Conservation (phyloP, 169 alveolate genomes). For the Plasmodium fragile region DNA sequence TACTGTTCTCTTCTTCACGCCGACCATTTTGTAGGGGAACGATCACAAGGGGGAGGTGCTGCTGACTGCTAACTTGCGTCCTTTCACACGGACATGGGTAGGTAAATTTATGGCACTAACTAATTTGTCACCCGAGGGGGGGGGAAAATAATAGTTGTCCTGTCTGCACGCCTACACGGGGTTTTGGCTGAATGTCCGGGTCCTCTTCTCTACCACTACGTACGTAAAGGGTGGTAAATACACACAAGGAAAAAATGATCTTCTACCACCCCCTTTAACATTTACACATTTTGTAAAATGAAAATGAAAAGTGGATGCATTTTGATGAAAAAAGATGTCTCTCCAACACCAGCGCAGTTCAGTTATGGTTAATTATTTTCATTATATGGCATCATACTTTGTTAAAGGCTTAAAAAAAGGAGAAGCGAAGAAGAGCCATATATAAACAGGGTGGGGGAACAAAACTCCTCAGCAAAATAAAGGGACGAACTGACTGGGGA, state of each 20-base stretch:
- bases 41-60: not conserved
- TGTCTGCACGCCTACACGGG: not conserved
- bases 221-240: not conserved
- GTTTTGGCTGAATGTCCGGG: not conserved
- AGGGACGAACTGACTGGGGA: not conserved
- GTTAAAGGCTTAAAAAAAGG: not conserved
- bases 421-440: not conserved
- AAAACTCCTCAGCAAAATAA: not conserved
- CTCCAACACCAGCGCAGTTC: not conserved
- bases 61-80: not conserved
- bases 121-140: not conserved
- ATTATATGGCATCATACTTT: not conserved
- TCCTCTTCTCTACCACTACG: not conserved
- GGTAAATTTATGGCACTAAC: not conserved
- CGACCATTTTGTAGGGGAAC: constrained; percentile 8
- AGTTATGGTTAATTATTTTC: not conserved
- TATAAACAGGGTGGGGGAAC: not conserved
- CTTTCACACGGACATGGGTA: not conserved
- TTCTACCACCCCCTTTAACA: not conserved
- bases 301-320: not conserved
- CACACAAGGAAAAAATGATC: not conserved
- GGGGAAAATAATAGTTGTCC: not conserved
- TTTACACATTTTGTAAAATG: not conserved
- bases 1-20: constrained; percentile 57
- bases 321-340: not conserved